Evolutionary conservation across 1,139 yeast species (phyloP).

Genomic region (Blastobotrys niveus): DNA sequence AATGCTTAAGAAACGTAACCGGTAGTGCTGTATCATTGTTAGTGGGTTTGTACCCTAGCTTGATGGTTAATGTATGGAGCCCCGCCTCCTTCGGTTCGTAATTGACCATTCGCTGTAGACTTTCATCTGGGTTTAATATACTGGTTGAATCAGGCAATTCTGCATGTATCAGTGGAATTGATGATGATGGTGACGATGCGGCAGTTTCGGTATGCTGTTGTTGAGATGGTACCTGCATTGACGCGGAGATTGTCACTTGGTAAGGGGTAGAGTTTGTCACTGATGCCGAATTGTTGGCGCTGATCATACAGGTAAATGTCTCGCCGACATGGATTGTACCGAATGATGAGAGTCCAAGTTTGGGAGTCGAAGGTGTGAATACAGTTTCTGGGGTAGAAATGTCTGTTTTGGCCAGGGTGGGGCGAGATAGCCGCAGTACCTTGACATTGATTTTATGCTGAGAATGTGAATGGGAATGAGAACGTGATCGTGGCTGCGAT

Average conservation of each 20-base stretch:
- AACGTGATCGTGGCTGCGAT: background rate
- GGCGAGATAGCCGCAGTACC: constrained; percentile 30
- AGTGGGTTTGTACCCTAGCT: constrained; percentile 21
- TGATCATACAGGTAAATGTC: constrained; percentile 26
- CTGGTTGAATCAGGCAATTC: constrained; percentile 17
- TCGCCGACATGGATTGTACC: constrained; percentile 33
- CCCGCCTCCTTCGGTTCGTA: constrained; percentile 32
- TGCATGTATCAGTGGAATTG: constrained; percentile 15
- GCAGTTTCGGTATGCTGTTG: constrained; percentile 15
- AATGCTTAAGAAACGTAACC: constrained; percentile 25
- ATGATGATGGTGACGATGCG: background rate
- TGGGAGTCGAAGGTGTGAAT: constrained; percentile 13
- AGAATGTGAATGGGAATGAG: no score
- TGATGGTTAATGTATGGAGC: constrained; percentile 28
- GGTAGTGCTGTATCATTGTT: constrained; percentile 10
- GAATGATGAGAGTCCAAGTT: constrained; percentile 25
- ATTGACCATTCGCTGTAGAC: constrained; percentile 24
- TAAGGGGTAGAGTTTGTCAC: constrained; percentile 10
- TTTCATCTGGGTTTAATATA: constrained; percentile 18
- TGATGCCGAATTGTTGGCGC: constrained; percentile 17
- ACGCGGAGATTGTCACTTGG: constrained; percentile 21
- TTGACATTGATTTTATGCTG: constrained; percentile 20
- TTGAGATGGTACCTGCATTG: constrained; percentile 22
- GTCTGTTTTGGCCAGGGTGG: constrained; percentile 23
- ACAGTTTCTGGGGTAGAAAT: constrained; percentile 9